A percentile compares a stretch with the other conserved stretches of the same genome.
These are phyloP conservation scores for Suhomyces coccinellae DNA, from an alignment of 1,139 yeast genomes.

Conservation along the genomic window DNA sequence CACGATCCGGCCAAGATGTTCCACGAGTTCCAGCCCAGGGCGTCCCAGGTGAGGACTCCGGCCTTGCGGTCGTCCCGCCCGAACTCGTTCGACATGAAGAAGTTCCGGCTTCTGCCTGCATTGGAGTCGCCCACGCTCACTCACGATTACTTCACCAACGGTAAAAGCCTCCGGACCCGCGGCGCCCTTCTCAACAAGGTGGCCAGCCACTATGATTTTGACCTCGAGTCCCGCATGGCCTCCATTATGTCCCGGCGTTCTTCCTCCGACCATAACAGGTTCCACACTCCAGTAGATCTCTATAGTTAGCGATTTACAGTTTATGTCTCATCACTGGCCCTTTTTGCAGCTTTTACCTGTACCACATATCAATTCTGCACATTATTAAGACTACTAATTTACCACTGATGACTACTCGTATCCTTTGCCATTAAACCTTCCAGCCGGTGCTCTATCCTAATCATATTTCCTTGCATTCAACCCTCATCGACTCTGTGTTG, in stretches of 20 bases:
- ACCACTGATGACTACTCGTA: neutral
- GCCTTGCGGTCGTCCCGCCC: neutral
- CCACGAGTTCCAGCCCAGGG: neutral
- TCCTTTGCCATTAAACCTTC: neutral
- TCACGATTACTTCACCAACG: constrained; percentile 8
- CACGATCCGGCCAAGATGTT: constrained; percentile 3
- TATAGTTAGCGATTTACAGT: constrained; percentile 1
- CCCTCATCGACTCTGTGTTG: neutral
- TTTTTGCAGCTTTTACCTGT: constrained; percentile 1
- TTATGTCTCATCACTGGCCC: neutral
- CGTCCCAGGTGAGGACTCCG: neutral
- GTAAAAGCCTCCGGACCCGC: constrained; percentile 13
- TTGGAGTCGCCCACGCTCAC: constrained; percentile 1
- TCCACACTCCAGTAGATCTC: constrained; percentile 5
- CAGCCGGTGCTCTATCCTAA: neutral
- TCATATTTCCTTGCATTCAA: neutral
- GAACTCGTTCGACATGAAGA: constrained; percentile 8
- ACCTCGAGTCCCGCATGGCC: neutral
- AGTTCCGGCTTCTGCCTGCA: constrained; percentile 13
- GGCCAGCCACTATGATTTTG: constrained; percentile 16
- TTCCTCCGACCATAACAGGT: neutral
- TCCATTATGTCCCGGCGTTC: neutral
- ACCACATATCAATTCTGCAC: neutral
- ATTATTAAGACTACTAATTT: neutral
- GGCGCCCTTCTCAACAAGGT: constrained; percentile 17